phyloP scores from a whole-genome alignment of 768 basidiomycete genomes.

The Dioszegia aurantiaca region DNA sequence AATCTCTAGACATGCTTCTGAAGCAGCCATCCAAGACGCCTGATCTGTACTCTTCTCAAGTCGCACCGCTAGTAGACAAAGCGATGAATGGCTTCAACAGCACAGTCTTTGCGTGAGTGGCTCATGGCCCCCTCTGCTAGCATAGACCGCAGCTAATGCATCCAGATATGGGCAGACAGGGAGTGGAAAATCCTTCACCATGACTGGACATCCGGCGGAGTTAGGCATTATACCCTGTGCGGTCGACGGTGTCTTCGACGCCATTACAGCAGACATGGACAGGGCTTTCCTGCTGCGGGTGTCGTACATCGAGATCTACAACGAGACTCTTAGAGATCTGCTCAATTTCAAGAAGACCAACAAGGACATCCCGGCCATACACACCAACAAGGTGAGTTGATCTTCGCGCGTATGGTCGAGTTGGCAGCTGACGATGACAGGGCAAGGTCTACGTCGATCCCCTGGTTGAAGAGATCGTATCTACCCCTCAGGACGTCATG shows the following conservation, averaged over 20 bases:
- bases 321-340: conserved; percentile 49
- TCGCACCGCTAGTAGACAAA: conserved; percentile 48
- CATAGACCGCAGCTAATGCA: conserved; percentile 6
- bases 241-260: conserved; percentile 50
- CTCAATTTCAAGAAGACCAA: conserved; percentile 45
- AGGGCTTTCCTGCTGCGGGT: conserved; percentile 48
- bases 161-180: conserved; percentile 51
- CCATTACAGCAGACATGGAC: conserved; percentile 47
- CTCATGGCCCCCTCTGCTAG: not conserved
- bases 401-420: too few relatives aligned
- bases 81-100: conserved; percentile 52
- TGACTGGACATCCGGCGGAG: conserved; percentile 44
- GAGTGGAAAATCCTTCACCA: conserved; percentile 47
- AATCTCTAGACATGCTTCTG: conserved; percentile 37
- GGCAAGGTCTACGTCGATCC: conserved; percentile 50
- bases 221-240: conserved; percentile 51
- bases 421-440: conserved; percentile 22
- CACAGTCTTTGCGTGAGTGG: conserved; percentile 49
- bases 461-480: conserved; percentile 66
- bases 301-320: conserved; percentile 52
- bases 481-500: conserved; percentile 74
- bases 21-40: conserved; percentile 41
- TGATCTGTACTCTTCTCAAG: conserved; percentile 40
- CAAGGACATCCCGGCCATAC: conserved; percentile 47
- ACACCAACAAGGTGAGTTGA: conserved; percentile 42